Percentiles rank a stretch among this genome's conserved stretches.
These are phyloP conservation scores for Rhodotorula sp. DNA, from an alignment of 1,284 basidiomycete species.

Conservation along the genomic window DNA sequence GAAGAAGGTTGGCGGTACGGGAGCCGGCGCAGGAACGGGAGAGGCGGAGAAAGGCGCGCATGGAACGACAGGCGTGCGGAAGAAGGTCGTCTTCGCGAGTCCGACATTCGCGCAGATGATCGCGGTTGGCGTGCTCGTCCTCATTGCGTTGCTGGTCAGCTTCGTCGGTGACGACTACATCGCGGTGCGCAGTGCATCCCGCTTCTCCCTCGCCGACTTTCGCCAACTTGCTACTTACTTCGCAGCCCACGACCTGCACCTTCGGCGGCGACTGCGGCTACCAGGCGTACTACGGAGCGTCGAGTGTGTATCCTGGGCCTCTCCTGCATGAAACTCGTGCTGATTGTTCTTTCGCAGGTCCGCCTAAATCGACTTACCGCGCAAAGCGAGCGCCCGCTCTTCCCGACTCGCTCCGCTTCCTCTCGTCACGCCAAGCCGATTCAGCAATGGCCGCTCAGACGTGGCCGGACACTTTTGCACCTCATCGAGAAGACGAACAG, in stretches of 20 bases:
- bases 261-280: conserved; percentile 42
- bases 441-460: no score
- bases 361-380: conserved; percentile 21
- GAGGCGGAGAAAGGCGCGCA: background rate
- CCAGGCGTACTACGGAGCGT: conserved; percentile 10
- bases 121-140: conserved; percentile 34
- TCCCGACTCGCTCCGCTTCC: background rate
- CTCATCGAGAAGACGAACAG: no score
- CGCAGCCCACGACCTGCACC: conserved; percentile 40
- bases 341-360: background rate
- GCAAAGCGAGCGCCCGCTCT: conserved; percentile 11
- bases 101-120: conserved; percentile 41
- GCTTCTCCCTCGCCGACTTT: no score
- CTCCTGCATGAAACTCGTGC: background rate
- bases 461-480: no score
- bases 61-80: conserved; percentile 9
- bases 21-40: background rate
- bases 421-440: background rate
- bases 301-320: background rate
- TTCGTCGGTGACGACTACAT: conserved; percentile 44
- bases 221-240: background rate
- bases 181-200: background rate
- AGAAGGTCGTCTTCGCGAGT: conserved; percentile 35
- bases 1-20: conserved; percentile 6
- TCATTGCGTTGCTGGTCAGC: conserved; percentile 29